Evolutionary conservation across 2,329 filamentous ascomycete species (phyloP), one percentile per base, ranked within the genome.

Genomic region (Fusarium miscanthi): DNA sequence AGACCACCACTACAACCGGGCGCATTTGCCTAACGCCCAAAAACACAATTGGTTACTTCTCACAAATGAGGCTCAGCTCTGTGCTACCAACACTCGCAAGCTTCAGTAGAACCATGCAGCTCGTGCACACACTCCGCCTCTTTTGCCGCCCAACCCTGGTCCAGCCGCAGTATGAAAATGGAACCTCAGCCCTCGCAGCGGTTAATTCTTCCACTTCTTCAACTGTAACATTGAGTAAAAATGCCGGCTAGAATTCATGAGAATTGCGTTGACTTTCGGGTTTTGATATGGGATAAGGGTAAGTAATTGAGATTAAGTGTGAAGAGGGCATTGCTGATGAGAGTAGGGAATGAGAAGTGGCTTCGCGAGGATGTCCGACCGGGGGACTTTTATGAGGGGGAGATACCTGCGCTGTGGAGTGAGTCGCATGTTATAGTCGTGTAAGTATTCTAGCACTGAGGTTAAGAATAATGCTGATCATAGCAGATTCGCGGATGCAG

Each of bases 401-500:
- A 66, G 25, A 57, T 58, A 30, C 33, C 57, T 14, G 16, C 46
- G 1, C 25, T 54, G 8, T 37, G 38, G 8, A 46, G 17, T 2
- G 68, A 73, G 21, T 73, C 70, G 14, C 70, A 73, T 25, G 58
- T 60, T 1, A 46, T 56, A n/a, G 61, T 73, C 10, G 66, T 73
- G 70, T 71, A 17, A 17, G 57, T 31, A 23, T 0, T 2, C 2
- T 3, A 16, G 13, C 16, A 0, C 3, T 14, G 9, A 6, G 6
- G 6, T 19, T 1, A 0, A 9, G 7, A 10, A 41, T 5, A 7
- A 13, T 42, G 1, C 46, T 53, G 2, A 66, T 6, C 9, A 3
- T 6, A 0, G 1, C 4, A 83, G 82, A 33, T 69, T 79, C 19
- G 77, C 80, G 4, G 72, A 76, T 13, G 81, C 81, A 3, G 77